Base-by-base conservation (phyloP, 1,284 basidiomycete species). In the Sutorius eximius region DNA sequence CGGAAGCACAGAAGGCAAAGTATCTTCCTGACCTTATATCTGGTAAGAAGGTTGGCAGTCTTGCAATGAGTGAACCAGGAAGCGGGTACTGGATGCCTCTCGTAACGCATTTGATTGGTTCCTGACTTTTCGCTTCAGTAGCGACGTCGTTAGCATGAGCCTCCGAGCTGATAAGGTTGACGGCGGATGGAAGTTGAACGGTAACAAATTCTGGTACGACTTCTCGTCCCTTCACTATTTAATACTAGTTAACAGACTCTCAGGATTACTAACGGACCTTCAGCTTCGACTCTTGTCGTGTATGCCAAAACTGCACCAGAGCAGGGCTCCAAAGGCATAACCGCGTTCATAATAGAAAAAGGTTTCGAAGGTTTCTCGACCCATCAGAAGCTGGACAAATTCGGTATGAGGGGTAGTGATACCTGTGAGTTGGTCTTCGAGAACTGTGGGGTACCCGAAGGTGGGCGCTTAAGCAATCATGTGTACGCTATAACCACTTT, bases 391-490 rank as follows among this genome's bases (percentile, higher is more conserved):
- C 78, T 98, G 20, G 95, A 98, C 75, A 98, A 98, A 72, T 86
- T 98, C 65, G 95, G 95, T 1, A 98, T 98, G 95, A 79, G 95
- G 58, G 95, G 95, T 40, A 93, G 89, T 54, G 94, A 97, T 67
- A 98, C 95, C 1, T 95, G 93, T 65, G 95, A 97, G 71, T 77
- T 98, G 30, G 87, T 96, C 33, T 98, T 98, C 62, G 93, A 97
- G 65, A 82, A 94, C 63, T 95, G 95, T 62, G 82, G 88, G 62
- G 87, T 97, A 3, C 93, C 94, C 2, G 85, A 89, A 67, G 87
- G 90, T 89, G 52, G 54, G 76, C 56, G 16, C 24, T 5, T 27
- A 5, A 24, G 24, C 41, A 33, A 45, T 52, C 34, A 11, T 20
- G 24, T 38, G 33, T 4, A 2, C 5, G 11, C 16, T 16, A 11